These are phyloP conservation scores for Piper betle DNA, from an alignment of 164 flowering plant genomes.

Conservation along the genomic window DNA sequence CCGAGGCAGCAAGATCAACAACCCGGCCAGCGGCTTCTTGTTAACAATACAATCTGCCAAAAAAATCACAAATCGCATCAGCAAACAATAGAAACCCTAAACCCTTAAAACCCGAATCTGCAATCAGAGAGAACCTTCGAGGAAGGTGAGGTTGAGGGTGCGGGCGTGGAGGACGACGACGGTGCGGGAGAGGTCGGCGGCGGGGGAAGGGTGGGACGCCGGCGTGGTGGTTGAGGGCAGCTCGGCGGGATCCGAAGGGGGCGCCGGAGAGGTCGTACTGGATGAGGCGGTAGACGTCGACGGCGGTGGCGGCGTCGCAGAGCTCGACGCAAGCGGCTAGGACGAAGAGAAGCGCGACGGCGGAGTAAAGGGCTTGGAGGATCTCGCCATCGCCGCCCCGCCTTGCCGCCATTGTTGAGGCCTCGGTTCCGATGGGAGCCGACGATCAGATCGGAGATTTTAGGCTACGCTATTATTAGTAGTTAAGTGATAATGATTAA, in stretches of 20 bases:
- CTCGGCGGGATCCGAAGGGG: constrained; percentile 85
- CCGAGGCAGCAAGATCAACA: constrained; percentile 69
- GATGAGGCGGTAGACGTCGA: constrained; percentile 89
- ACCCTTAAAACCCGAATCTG: not conserved
- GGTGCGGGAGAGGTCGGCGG: constrained; percentile 73
- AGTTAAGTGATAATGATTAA: too few relatives aligned
- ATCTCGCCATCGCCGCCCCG: constrained; percentile 25
- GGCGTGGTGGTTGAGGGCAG: constrained; percentile 80
- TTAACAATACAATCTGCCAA: constrained; percentile 44
- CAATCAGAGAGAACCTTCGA: constrained; percentile 32
- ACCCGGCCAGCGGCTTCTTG: constrained; percentile 60
- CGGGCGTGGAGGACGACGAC: constrained; percentile 61
- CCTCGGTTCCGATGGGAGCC: too few relatives aligned
- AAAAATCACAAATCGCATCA: not conserved
- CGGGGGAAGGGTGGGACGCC: constrained; percentile 42
- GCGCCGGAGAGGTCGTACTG: constrained; percentile 91
- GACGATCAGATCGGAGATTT: too few relatives aligned
- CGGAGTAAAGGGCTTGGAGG: constrained; percentile 40
- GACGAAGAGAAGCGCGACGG: constrained; percentile 44
- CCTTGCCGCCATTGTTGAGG: constrained; percentile 19
- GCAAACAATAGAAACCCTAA: not conserved
- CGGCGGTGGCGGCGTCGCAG: constrained; percentile 86
- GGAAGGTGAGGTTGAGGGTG: constrained; percentile 45
- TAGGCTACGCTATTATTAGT: too few relatives aligned
- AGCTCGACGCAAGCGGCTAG: constrained; percentile 79